Conservation (phyloP, 2,329 filamentous ascomycete species). For the Stagonosporopsis chrysanthemi region DNA sequence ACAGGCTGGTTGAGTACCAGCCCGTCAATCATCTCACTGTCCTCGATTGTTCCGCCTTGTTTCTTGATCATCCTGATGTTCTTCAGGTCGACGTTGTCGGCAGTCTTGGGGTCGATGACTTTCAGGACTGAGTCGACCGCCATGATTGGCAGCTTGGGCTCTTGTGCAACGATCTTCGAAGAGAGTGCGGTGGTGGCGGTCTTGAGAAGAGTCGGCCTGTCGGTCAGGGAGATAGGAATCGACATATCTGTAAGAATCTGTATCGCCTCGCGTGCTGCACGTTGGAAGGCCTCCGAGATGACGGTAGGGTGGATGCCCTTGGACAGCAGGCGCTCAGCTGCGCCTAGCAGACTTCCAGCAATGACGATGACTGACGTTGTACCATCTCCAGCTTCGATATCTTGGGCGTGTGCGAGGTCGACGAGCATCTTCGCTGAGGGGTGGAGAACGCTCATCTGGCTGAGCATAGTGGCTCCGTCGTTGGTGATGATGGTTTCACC, state of each 20-base stretch:
- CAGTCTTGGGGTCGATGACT: conserved; percentile 93
- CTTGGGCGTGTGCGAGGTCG: conserved; percentile 94
- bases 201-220: conserved; percentile 90
- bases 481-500: conserved; percentile 99
- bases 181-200: conserved; percentile 96
- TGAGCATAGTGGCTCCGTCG: conserved; percentile 98
- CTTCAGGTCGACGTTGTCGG: conserved; percentile 94
- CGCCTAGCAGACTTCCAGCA: conserved; percentile 90
- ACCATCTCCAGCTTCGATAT: conserved; percentile 97
- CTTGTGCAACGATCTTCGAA: conserved; percentile 98
- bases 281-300: conserved; percentile 97
- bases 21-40: conserved; percentile 96
- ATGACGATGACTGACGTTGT: conserved; percentile 99
- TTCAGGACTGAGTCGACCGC: conserved; percentile 96
- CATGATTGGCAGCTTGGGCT: conserved; percentile 97
- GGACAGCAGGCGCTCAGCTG: conserved; percentile 85
- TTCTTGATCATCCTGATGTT: conserved; percentile 99
- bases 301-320: conserved; percentile 96
- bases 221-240: conserved; percentile 85
- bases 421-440: conserved; percentile 99
- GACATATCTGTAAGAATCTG: conserved; percentile 94
- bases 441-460: conserved; percentile 98
- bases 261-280: conserved; percentile 88
- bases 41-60: conserved; percentile 96
- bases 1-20: conserved; percentile 91